Base-by-base conservation (phyloP, 345 rosid species). In the Eucalyptus leucophloia region DNA sequence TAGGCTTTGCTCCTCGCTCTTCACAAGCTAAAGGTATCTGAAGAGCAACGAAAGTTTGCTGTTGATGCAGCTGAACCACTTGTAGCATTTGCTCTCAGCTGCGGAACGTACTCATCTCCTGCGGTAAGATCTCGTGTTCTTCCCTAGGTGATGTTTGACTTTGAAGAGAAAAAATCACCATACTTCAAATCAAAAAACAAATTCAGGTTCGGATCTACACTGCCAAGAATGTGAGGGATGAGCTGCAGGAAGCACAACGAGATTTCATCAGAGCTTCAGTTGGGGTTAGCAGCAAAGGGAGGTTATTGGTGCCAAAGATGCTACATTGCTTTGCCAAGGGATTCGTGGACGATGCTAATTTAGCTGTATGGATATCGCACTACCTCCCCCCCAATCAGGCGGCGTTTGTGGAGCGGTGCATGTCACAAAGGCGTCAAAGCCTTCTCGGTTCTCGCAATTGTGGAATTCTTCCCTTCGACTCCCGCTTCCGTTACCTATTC, bases 1-100 rank as follows among this genome's bases (percentile, higher is more conserved):
- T 93, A 97, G 99, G 98, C 98, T 91, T 93, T 97, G 93, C 98
- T 95, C 86, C 98, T 97, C 80, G 96, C 97, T 40, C 94, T 97
- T 89, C 96, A 95, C 92, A 96, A 97, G 92, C 89, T 97, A 87
- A 96, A 94, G 93, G 92, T 95, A 89, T 93, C 98, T 86, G 96
- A 95, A 50, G 99, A 95, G 91, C 98, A 95, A 89, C 91, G 91
- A 77, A 95, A 94, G 89, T 96, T 92, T 49, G 95, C 96, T 86
- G 87, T 96, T 34, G 93, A 93, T 89, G 45, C 89, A 87, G 88
- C 93, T 67, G 97, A 97, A 89, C 97, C 98, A 77, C 96, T 95
- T 47, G 92, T 95, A 49, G 94, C 96, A 54, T 96, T 97, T 86
- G 97, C 99, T 88, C 97, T 96, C 88, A 96, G 98, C 92, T 94